Evolutionary conservation across 2,329 filamentous ascomycete genomes (phyloP).

Genomic region (Diplocarpon mali): DNA sequence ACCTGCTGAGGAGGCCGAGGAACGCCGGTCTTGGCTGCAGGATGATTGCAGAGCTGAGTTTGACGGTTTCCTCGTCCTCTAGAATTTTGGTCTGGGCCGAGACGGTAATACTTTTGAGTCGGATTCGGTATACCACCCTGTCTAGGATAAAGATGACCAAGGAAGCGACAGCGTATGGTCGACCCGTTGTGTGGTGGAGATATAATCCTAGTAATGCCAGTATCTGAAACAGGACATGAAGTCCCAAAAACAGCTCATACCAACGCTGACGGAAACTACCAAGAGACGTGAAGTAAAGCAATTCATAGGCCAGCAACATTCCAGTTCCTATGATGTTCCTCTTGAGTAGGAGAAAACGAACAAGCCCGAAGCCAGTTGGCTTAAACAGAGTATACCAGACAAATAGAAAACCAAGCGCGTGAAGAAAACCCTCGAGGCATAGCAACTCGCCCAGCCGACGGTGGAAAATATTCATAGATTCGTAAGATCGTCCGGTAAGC

Average conservation of each 20-base stretch:
- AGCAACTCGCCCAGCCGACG: constrained; percentile 50
- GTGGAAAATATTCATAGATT: constrained; percentile 55
- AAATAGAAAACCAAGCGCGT: constrained; percentile 42
- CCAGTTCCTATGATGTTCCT: constrained; percentile 42
- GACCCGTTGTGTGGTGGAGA: constrained; percentile 43
- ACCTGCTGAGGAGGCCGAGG: constrained; percentile 22
- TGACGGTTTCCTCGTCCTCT: constrained; percentile 44
- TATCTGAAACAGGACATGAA: constrained; percentile 46
- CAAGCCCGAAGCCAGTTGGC: constrained; percentile 37
- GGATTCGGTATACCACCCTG: constrained; percentile 44
- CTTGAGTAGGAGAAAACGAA: constrained; percentile 39
- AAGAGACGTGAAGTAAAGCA: constrained; percentile 51
- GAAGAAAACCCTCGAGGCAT: constrained; percentile 47
- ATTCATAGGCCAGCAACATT: constrained; percentile 45
- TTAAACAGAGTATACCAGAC: constrained; percentile 43
- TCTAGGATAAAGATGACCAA: constrained; percentile 47
- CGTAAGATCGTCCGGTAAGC: constrained; percentile 54
- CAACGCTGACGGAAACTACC: constrained; percentile 46
- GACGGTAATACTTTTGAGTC: constrained; percentile 38
- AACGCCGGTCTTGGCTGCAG: constrained; percentile 2
- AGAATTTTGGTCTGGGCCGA: constrained; percentile 41
- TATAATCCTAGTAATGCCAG: constrained; percentile 44
- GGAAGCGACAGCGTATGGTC: constrained; percentile 41
- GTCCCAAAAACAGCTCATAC: constrained; percentile 52
- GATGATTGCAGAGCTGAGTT: constrained; percentile 28